Conservation (phyloP, 306 rosid species). For the Psophocarpus tetragonolobus region DNA sequence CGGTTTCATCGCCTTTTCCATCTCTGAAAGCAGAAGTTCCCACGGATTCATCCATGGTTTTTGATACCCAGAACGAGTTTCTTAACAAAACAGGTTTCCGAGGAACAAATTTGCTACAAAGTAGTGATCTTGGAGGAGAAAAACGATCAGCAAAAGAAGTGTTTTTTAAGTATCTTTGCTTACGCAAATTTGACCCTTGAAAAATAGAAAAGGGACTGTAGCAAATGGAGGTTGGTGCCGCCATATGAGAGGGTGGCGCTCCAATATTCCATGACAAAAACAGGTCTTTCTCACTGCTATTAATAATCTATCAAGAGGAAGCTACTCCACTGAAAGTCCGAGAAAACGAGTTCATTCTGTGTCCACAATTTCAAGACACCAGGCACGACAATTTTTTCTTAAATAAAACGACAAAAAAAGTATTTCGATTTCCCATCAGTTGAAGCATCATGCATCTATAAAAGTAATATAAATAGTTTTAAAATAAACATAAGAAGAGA, state of each 20-base stretch:
- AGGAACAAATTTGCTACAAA: slow-evolving; percentile 30
- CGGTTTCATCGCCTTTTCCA: slow-evolving; percentile 41
- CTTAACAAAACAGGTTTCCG: slow-evolving; percentile 21
- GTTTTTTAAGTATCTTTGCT: slow-evolving; percentile 34
- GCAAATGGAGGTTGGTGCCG: slow-evolving; percentile 11
- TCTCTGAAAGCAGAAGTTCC: slow-evolving; percentile 42
- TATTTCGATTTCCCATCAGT: not conserved
- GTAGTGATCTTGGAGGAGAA: slow-evolving; percentile 40
- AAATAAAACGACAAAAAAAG: not conserved
- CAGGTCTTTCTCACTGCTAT: not conserved
- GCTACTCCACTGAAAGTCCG: not conserved
- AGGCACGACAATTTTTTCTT: not conserved
- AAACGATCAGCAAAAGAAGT: slow-evolving; percentile 27
- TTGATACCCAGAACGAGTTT: slow-evolving; percentile 27
- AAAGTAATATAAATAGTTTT: too few relatives aligned
- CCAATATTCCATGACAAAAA: not conserved
- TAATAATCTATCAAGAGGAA: not conserved
- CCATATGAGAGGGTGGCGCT: slow-evolving; percentile 35
- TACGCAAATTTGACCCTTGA: not conserved
- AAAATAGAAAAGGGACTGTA: slow-evolving; percentile 32
- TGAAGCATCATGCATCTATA: too few relatives aligned
- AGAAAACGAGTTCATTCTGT: not conserved
- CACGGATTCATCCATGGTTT: slow-evolving; percentile 42
- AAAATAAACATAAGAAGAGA: too few relatives aligned
- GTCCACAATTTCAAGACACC: not conserved